Percentiles rank a stretch among this genome's conserved stretches.
These are phyloP conservation scores for Leptographium wingfieldii DNA, from an alignment of 2,329 filamentous ascomycete genomes.

Conservation along the genomic window DNA sequence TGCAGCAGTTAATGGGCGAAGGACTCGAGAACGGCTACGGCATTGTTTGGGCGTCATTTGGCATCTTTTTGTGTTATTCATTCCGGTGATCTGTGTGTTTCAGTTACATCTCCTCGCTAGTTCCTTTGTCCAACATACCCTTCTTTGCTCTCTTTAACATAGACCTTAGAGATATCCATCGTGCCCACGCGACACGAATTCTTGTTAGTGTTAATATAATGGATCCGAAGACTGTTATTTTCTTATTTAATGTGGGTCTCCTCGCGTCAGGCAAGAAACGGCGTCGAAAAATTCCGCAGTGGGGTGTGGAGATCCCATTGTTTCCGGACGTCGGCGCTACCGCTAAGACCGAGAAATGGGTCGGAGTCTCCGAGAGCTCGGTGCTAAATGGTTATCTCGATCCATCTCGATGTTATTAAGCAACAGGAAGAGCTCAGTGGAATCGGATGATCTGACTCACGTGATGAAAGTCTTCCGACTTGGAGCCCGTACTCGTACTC, in stretches of 20 bases:
- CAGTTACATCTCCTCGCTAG: not conserved
- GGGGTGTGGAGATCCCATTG: not conserved
- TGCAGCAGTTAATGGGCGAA: not conserved
- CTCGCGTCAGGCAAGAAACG: too few relatives aligned
- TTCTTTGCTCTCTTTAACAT: constrained; percentile 8
- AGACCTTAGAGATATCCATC: constrained; percentile 11
- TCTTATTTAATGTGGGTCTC: not conserved
- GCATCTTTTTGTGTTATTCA: not conserved
- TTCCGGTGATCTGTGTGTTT: not conserved
- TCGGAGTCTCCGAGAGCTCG: not conserved
- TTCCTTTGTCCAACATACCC: not conserved
- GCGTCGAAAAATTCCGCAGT: too few relatives aligned
- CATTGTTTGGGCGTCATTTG: constrained; percentile 1
- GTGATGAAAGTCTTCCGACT: not conserved
- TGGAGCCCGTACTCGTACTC: too few relatives aligned
- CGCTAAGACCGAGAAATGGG: not conserved
- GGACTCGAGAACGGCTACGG: not conserved
- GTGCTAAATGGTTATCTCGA: too few relatives aligned
- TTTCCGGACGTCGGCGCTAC: not conserved
- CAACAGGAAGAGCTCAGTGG: not conserved
- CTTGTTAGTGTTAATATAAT: not conserved
- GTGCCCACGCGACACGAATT: not conserved
- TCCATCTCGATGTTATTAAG: too few relatives aligned
- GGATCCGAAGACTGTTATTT: not conserved
- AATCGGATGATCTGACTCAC: not conserved